Evolutionary conservation across 306 rosid species (phyloP), one percentile per base, ranked within the genome.

Genomic region (Sindora glabra): DNA sequence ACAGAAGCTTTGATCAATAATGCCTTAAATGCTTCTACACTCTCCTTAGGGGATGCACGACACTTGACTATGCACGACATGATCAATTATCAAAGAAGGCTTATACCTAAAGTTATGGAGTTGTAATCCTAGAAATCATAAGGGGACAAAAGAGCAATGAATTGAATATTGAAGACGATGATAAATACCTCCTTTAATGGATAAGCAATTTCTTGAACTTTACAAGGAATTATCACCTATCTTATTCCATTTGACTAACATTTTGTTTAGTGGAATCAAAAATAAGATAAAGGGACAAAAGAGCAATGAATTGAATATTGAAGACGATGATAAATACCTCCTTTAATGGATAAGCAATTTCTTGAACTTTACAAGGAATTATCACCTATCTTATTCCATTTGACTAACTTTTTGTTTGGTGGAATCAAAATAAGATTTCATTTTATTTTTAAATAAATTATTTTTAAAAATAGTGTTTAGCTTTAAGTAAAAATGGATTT

Each of bases 51-150:
- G 95, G 90, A 56, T 86, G 81, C 63, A 81, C 79, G 10, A 88
- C 95, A 47, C 88, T 90, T 1, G 95, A 86, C 47, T 86, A 83
- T 69, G 87, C 95, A 47, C 67, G 83, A 26, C 90, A 87, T 40
- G 90, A 88, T 10, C 88, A 83, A 25, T 46, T 87, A 72, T 83
- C 88, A 10, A 90, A 69, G 47, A 87, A 87, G 74, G 95, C 64
- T 1, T 90, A 87, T 33, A 54, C 79, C n/a, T 86, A 80, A 42
- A 86, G 95, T 39, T 83, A 73, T 69, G 95, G 95, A 22, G 81
- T 83, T 19, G 84, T 86, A 9, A 74, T 83, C 48, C 81, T 83
- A 50, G 90, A 86, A 76, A 81, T 86, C 19, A 24, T 86, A 64
- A 81, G 88, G 19, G 86, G 89, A 37, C 79, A 69, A 65, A 80